phyloP scores from a whole-genome alignment of 495 filamentous ascomycete species.

The Penicillium riverlandense region DNA sequence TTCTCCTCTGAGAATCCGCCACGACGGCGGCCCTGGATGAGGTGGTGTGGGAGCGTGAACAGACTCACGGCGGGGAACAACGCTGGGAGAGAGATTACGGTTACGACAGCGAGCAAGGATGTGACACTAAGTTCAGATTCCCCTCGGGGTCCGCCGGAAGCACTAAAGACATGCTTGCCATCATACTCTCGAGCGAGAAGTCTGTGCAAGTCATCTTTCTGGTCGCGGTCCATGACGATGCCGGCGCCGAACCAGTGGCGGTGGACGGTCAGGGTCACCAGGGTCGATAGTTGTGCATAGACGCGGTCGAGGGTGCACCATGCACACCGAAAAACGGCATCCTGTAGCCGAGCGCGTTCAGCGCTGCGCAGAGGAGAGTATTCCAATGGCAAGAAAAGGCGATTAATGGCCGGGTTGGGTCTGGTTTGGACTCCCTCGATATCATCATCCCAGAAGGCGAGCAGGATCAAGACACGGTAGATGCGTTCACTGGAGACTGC shows the following conservation, averaged over 20 bases:
- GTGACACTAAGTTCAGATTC: neutral
- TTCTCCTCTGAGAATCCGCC: conserved; percentile 9
- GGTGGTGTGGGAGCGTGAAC: conserved; percentile 14
- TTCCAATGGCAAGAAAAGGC: conserved; percentile 26
- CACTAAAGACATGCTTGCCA: no score
- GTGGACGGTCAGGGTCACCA: conserved; percentile 25
- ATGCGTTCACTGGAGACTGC: conserved; percentile 36
- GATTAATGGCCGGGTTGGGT: conserved; percentile 10
- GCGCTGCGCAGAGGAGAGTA: conserved; percentile 15
- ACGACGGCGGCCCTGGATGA: conserved; percentile 17
- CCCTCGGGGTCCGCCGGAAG: neutral
- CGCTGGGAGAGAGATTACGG: no score
- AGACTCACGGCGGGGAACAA: neutral
- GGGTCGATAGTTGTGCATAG: conserved; percentile 20
- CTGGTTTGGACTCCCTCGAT: neutral
- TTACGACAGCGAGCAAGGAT: no score
- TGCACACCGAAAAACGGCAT: conserved; percentile 21
- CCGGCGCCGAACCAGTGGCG: conserved; percentile 26
- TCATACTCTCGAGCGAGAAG: conserved; percentile 17
- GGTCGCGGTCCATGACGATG: conserved; percentile 13
- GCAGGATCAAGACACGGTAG: conserved; percentile 30
- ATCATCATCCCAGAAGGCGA: conserved; percentile 33
- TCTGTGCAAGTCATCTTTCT: conserved; percentile 12
- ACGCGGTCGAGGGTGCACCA: conserved; percentile 34
- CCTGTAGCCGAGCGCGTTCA: conserved; percentile 23